phyloP scores from a whole-genome alignment of 495 filamentous ascomycete genomes.

The Penicillium tannophilum region DNA sequence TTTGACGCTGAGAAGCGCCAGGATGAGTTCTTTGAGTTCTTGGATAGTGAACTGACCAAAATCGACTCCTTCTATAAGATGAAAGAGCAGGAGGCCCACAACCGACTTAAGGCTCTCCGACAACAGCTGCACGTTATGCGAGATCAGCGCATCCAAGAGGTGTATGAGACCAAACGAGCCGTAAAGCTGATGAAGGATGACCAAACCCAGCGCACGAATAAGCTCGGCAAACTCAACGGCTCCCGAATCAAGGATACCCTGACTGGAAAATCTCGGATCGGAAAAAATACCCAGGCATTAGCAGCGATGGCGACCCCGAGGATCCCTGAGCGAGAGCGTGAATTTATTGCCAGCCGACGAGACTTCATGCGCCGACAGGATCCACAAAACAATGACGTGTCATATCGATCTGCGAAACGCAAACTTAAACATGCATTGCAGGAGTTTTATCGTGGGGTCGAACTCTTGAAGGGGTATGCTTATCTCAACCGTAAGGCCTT shows the following conservation, averaged over 20 bases:
- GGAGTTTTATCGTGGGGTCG: conserved; percentile 89
- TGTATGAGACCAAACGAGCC: conserved; percentile 39
- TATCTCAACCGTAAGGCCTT: conserved; percentile 89
- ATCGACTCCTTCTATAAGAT: conserved; percentile 81
- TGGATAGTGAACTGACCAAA: conserved; percentile 80
- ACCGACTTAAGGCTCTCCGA: conserved; percentile 67
- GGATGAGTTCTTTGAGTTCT: conserved; percentile 75
- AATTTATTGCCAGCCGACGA: conserved; percentile 43
- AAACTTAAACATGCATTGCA: conserved; percentile 89
- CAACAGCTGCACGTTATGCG: conserved; percentile 88
- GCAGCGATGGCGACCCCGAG: conserved; percentile 52
- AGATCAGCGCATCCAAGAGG: conserved; percentile 71
- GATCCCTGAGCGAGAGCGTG: conserved; percentile 31
- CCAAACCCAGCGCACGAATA: conserved; percentile 20
- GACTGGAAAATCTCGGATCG: conserved; percentile 44
- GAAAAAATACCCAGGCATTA: conserved; percentile 60
- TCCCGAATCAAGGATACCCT: conserved; percentile 31
- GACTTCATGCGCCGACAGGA: conserved; percentile 66
- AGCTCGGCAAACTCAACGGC: conserved; percentile 28
- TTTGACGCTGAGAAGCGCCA: conserved; percentile 61
- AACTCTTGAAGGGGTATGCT: conserved; percentile 88
- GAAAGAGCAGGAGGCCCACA: conserved; percentile 78
- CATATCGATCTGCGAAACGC: conserved; percentile 81
- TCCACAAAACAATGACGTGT: conserved; percentile 56
- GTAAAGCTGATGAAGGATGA: conserved; percentile 6